Percentiles rank a stretch among this genome's conserved stretches.
phyloP scores from a whole-genome alignment of 257 asterid species.

The Verbascum thapsus region DNA sequence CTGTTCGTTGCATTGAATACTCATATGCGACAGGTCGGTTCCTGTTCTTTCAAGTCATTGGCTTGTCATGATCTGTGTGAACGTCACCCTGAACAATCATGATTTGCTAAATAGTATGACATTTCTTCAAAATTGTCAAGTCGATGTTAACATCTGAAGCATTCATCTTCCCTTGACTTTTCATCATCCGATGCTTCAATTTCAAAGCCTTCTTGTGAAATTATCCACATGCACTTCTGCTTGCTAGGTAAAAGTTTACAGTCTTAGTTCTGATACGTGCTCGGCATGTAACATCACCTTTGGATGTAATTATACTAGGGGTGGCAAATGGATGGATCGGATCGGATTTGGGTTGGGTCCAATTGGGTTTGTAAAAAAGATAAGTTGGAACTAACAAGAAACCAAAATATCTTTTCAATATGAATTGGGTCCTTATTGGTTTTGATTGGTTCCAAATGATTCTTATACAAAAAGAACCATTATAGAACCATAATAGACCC shows the following conservation, averaged over 20 bases:
- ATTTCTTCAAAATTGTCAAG: background rate
- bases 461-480: too few species aligned
- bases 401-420: too few species aligned
- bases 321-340: too few species aligned
- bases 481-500: too few species aligned
- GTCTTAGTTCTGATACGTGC: background rate
- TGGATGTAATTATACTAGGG: background rate
- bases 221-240: background rate
- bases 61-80: background rate
- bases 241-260: background rate
- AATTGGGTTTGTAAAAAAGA: too few species aligned
- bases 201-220: background rate
- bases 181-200: background rate
- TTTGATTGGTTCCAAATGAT: too few species aligned
- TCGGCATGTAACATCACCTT: constrained; percentile 11
- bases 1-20: constrained; percentile 66
- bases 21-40: constrained; percentile 60
- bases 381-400: too few species aligned
- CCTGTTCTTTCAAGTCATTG: background rate
- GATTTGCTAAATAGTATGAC: background rate
- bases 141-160: too few species aligned
- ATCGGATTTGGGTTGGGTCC: too few species aligned
- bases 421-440: too few species aligned
- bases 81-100: background rate
- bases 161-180: too few species aligned